Conservation (phyloP, 1,284 basidiomycete species). For the Boletus albobrunnescens region DNA sequence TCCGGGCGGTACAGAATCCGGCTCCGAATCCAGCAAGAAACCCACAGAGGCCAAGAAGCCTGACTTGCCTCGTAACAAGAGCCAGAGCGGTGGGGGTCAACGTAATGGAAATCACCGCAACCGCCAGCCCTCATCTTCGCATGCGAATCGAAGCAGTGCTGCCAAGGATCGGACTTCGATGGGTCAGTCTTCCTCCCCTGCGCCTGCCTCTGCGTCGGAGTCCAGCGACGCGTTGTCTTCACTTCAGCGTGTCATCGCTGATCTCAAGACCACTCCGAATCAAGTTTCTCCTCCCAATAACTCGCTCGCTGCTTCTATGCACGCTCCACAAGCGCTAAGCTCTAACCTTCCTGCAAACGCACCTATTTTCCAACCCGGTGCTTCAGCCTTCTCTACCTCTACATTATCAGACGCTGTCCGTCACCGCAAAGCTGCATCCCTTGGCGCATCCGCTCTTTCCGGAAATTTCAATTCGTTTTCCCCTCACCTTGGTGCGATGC, state of each 20-base stretch:
- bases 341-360: conserved; percentile 61
- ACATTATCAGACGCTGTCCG: conserved; percentile 51
- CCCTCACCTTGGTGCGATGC: conserved; percentile 76
- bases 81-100: conserved; percentile 44
- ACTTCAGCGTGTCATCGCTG: conserved; percentile 78
- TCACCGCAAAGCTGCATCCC: conserved; percentile 76
- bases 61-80: conserved; percentile 54
- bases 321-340: conserved; percentile 40
- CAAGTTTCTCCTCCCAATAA: conserved; percentile 38
- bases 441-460: conserved; percentile 56
- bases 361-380: conserved; percentile 67
- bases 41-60: conserved; percentile 51
- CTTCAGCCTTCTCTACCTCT: conserved; percentile 49
- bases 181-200: conserved; percentile 48
- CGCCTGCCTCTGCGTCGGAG: conserved; percentile 40
- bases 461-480: conserved; percentile 66
- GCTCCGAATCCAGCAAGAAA: conserved; percentile 64
- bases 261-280: conserved; percentile 67
- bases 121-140: conserved; percentile 50
- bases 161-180: conserved; percentile 43
- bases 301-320: conserved; percentile 44
- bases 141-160: conserved; percentile 44
- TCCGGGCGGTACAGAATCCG: conserved; percentile 52
- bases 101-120: conserved; percentile 50
- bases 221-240: conserved; percentile 73